Evolutionary conservation across 441 rosid genomes (phyloP).

Genomic region (Manihot esculenta): DNA sequence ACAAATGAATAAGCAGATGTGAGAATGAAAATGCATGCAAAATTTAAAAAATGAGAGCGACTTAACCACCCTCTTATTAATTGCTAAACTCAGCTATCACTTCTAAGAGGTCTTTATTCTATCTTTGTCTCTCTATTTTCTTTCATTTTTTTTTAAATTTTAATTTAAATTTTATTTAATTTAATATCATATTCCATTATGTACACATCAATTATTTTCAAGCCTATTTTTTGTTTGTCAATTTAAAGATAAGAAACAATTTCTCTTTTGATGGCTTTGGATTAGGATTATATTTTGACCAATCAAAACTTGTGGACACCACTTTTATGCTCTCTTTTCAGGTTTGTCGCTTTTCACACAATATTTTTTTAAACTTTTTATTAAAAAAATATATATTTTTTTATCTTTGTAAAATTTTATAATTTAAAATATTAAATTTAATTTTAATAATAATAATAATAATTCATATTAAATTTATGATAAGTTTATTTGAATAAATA

Average conservation of each 20-base stretch:
- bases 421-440: too few relatives aligned
- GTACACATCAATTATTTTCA: not conserved
- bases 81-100: not conserved
- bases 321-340: too few relatives aligned
- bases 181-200: not conserved
- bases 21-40: too few relatives aligned
- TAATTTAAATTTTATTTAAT: not conserved
- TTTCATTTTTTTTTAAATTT: not conserved
- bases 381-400: too few relatives aligned
- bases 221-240: not conserved
- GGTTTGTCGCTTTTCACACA: too few relatives aligned
- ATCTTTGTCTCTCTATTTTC: not conserved
- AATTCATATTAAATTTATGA: too few relatives aligned
- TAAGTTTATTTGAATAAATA: too few relatives aligned
- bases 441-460: too few relatives aligned
- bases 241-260: not conserved
- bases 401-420: too few relatives aligned
- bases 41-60: not conserved
- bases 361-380: too few relatives aligned
- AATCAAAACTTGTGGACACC: not conserved
- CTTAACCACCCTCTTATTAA: not conserved
- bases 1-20: too few relatives aligned
- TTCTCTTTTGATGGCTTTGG: not conserved
- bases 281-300: not conserved
- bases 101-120: not conserved